Base-by-base conservation (phyloP, 352 stramenopile genomes). In the Globisporangium iwayamae region DNA sequence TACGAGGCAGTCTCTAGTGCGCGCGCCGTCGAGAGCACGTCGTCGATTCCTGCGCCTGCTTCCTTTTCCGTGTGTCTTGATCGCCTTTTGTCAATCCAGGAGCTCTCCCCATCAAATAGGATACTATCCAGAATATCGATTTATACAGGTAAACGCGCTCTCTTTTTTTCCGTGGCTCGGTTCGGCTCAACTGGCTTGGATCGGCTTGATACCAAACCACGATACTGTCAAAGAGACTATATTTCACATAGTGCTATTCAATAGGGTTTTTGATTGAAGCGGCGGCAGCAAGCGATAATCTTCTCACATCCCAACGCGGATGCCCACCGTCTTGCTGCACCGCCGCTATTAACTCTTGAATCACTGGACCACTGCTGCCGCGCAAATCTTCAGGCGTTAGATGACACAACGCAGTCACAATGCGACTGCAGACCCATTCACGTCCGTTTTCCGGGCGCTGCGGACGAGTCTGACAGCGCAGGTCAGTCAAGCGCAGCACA, bases 401-500 rank as follows among this genome's bases (percentile, higher is more conserved):
- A 34, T 62, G 56, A 2, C 11, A 2, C 22, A 22, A 16, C 39
- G 28, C 56, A 11, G 25, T 20, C 7, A 3, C 28, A 9, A 14
- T 20, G 7, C 45, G n/a, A 7, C 28, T n/a, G 6, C 46, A 22
- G 32, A 32, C 10, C 41, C 64, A 9, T 51, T 62, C 32, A n/a
- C 50, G 1, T 32, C 57, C 4, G n/a, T 71, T 9, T 65, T 71
- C 53, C 61, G 52, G 41, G 47, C 32, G 10, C 47, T 71, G 2
- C 66, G 61, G 9, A 34, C n/a, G 10, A 67, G 34, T 34, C 41
- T 71, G 34, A 46, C 54, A 0, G 53, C 54, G 14, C 60, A 71
- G 39, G 48, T 65, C 46, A 28, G 4, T 0, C 38, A 41, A 4
- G 25, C 28, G 16, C 14, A 13, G 25, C 52, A 41, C 11, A 22